These are phyloP conservation scores for Arthrinium phaeospermum DNA, from an alignment of 2,329 filamentous ascomycete genomes.

Conservation along the genomic window DNA sequence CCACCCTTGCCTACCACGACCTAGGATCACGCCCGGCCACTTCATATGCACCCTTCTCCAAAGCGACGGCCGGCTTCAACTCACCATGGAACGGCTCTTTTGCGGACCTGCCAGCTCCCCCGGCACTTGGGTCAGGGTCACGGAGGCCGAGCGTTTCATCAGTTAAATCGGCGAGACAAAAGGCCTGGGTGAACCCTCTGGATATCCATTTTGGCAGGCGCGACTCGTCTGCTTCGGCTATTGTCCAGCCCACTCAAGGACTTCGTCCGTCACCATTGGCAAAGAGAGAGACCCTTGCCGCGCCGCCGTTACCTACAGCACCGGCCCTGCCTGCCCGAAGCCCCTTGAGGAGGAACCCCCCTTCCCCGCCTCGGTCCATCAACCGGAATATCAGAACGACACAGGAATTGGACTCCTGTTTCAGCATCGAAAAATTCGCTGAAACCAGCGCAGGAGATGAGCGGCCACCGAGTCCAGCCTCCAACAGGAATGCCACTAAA, in stretches of 20 bases:
- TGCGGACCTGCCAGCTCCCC: slow-evolving; percentile 41
- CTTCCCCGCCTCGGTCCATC: slow-evolving; percentile 43
- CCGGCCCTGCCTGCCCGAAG: slow-evolving; percentile 20
- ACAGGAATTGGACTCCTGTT: slow-evolving; percentile 26
- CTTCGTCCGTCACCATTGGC: slow-evolving; percentile 18
- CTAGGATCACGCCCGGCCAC: slow-evolving; percentile 37
- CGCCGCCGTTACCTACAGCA: slow-evolving; percentile 11
- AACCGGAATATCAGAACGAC: slow-evolving; percentile 31
- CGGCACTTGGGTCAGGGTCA: slow-evolving; percentile 39
- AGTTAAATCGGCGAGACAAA: slow-evolving; percentile 37
- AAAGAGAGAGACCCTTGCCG: slow-evolving; percentile 7
- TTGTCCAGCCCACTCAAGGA: slow-evolving; percentile 24
- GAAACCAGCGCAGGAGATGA: slow-evolving; percentile 26
- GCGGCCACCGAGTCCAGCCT: slow-evolving; percentile 33
- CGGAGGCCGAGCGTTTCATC: slow-evolving; percentile 39
- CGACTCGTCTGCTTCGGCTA: slow-evolving; percentile 32
- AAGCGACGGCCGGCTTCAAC: slow-evolving; percentile 28
- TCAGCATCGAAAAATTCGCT: slow-evolving; percentile 23
- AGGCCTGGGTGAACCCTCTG: slow-evolving; percentile 53
- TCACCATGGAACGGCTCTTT: slow-evolving; percentile 39
- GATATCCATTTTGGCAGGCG: slow-evolving; percentile 50
- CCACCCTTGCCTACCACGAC: slow-evolving; percentile 53
- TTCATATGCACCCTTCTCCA: slow-evolving; percentile 8
- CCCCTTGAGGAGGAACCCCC: slow-evolving; percentile 31
- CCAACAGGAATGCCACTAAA: slow-evolving; percentile 26